Percentiles rank a stretch among this genome's conserved stretches.
Conservation (phyloP, 441 rosid species). For the Cnidoscolus chayamansa region DNA sequence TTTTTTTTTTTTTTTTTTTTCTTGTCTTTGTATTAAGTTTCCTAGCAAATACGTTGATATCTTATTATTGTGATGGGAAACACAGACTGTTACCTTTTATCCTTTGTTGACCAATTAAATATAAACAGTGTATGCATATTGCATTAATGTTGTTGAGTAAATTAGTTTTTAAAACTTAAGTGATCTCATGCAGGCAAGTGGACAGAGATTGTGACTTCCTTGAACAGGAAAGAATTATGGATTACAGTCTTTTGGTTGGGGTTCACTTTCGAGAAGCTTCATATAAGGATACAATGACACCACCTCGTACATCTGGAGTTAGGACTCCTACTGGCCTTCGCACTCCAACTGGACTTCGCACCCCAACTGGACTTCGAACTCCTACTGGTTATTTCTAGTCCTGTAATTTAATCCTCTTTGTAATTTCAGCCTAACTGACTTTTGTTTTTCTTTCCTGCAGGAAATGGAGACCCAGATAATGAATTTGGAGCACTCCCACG, state of each 20-base stretch:
- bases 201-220: slow-evolving; percentile 93
- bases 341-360: slow-evolving; percentile 27
- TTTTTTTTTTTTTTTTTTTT: neutral
- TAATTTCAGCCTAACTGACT: slow-evolving; percentile 22
- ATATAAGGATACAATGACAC: slow-evolving; percentile 36
- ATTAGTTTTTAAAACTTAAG: neutral
- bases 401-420: slow-evolving; percentile 11
- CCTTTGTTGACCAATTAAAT: too few species aligned
- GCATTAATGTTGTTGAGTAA: too few species aligned
- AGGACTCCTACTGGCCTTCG: slow-evolving; percentile 24
- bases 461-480: slow-evolving; percentile 40
- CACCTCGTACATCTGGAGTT: slow-evolving; percentile 44
- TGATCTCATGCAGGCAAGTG: slow-evolving; percentile 62
- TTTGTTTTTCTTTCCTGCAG: slow-evolving; percentile 20
- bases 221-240: slow-evolving; percentile 95
- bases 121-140: too few species aligned
- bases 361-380: slow-evolving; percentile 37
- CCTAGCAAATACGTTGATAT: too few species aligned
- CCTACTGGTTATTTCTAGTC: slow-evolving; percentile 52
- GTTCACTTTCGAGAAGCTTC: slow-evolving; percentile 76
- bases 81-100: too few species aligned
- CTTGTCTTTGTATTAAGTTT: neutral
- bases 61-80: too few species aligned
- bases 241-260: slow-evolving; percentile 87
- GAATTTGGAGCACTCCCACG: slow-evolving; percentile 36